Evolutionary conservation across 2,329 filamentous ascomycete species (phyloP), one percentile per base, ranked within the genome.

Genomic region (Aspergillus floridensis): DNA sequence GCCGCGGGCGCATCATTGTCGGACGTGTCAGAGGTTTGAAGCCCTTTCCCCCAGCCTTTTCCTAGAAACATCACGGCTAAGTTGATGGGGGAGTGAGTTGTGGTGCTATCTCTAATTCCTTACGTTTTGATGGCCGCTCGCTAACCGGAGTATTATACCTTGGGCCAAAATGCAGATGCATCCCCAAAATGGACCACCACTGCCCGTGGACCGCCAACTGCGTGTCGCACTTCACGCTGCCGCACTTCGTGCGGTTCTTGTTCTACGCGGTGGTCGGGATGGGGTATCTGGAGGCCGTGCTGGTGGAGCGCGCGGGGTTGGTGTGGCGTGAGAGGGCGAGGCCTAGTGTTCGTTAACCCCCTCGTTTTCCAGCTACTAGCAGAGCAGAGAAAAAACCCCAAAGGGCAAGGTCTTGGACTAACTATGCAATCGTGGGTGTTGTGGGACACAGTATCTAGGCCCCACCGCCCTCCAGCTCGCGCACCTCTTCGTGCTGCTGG

Each of bases 131-230:
- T 29, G 26, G 7, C 7, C 26, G 2, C 26, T 29, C 26, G 26
- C 26, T 29, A 29, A 29, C 26, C 26, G 26, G 26, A 8, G 26
- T 2, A 29, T 29, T 8, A 2, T 3, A 29, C 10, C 26, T 8
- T 10, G 24, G 32, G 32, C 4, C 4, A 19, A 19, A 22, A 4
- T 22, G 22, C 53, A 85, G 83, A 74, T 86, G 85, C 65, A 82
- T 87, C 53, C 84, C 84, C 0, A 87, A 86, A 71, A 87, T 87
- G 85, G 85, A 87, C 70, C 85, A 87, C 68, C 86, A 88, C 69
- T 88, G 86, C 69, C 84, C 86, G 6, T 88, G 86, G 86, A 88
- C 85, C 24, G 77, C 76, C 35, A 88, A 88, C 67, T 88, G 86
- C 67, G 85, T 88, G 56, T 88, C 86, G 47, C 82, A 88, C 72